Percentiles rank a stretch among this genome's conserved stretches.
Conservation (phyloP, 306 rosid species). For the Hippophae tibetana region DNA sequence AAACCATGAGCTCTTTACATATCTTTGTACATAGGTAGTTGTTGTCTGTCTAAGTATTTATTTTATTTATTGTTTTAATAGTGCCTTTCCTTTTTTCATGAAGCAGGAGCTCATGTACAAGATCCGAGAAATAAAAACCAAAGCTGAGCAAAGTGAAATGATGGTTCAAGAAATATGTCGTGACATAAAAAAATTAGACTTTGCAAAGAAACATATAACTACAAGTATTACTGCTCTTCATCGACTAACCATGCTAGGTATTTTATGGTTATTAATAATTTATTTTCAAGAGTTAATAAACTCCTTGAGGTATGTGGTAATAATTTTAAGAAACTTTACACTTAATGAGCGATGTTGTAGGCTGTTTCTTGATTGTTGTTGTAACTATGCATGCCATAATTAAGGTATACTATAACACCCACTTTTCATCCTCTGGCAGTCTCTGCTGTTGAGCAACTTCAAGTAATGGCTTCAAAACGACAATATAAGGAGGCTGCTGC, state of each 20-base stretch:
- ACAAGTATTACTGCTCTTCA: conserved; percentile 96
- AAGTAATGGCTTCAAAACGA: conserved; percentile 94
- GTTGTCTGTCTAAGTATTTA: neutral
- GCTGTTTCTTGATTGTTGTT: too few relatives aligned
- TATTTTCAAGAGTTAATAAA: neutral
- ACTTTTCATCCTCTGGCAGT: conserved; percentile 48
- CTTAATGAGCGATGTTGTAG: too few relatives aligned
- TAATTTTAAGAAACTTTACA: neutral
- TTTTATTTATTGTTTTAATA: neutral
- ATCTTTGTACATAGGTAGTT: neutral
- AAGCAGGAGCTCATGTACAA: conserved; percentile 95
- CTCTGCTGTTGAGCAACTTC: conserved; percentile 99
- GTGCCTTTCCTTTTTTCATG: conserved; percentile 8
- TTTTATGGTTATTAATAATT: neutral
- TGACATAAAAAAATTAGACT: conserved; percentile 91
- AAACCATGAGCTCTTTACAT: neutral
- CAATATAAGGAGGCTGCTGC: conserved; percentile 96
- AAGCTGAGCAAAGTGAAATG: conserved; percentile 95
- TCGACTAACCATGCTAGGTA: conserved; percentile 96
- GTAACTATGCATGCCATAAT: neutral
- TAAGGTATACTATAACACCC: conserved; percentile 1
- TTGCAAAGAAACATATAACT: conserved; percentile 97
- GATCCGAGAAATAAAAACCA: conserved; percentile 84
- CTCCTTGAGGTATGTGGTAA: neutral
- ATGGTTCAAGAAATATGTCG: conserved; percentile 99